Percentiles rank a stretch among this genome's conserved stretches.
These are phyloP conservation scores for Claviceps arundinis DNA, from an alignment of 2,329 filamentous ascomycete genomes.

Conservation along the genomic window DNA sequence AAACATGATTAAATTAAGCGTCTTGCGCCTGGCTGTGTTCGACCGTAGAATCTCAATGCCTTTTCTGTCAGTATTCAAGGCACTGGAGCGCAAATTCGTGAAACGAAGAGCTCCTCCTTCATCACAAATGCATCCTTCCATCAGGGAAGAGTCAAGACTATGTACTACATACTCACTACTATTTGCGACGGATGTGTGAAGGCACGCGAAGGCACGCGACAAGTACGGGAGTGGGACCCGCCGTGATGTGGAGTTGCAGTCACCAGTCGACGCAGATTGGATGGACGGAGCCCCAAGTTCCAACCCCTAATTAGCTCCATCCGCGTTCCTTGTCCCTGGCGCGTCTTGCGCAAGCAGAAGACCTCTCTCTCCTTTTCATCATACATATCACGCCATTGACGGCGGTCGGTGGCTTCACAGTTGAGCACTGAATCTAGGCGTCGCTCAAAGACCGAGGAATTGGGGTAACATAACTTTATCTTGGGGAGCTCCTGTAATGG, in stretches of 20 bases:
- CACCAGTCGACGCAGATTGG: constrained; percentile 1
- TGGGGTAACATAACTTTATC: neutral
- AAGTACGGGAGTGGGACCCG: neutral
- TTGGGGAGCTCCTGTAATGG: constrained; percentile 13
- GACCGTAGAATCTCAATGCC: neutral
- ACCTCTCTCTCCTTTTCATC: neutral
- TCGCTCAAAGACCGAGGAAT: neutral
- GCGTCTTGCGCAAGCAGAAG: neutral
- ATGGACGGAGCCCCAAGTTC: neutral
- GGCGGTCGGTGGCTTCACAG: neutral
- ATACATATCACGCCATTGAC: neutral
- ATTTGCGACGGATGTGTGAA: too few relatives aligned
- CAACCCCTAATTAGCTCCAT: neutral
- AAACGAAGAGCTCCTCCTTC: neutral
- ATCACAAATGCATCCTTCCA: neutral
- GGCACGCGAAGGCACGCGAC: constrained; percentile 2
- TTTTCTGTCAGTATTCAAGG: neutral
- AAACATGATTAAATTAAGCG: neutral
- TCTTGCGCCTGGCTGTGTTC: neutral
- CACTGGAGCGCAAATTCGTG: neutral
- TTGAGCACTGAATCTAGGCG: neutral
- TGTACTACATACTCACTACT: too few relatives aligned
- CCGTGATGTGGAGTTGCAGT: neutral
- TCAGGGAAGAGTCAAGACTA: too few relatives aligned
- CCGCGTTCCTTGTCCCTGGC: neutral